Base-by-base conservation (phyloP, 164 flowering plant genomes). In the Nelumbo lutea region DNA sequence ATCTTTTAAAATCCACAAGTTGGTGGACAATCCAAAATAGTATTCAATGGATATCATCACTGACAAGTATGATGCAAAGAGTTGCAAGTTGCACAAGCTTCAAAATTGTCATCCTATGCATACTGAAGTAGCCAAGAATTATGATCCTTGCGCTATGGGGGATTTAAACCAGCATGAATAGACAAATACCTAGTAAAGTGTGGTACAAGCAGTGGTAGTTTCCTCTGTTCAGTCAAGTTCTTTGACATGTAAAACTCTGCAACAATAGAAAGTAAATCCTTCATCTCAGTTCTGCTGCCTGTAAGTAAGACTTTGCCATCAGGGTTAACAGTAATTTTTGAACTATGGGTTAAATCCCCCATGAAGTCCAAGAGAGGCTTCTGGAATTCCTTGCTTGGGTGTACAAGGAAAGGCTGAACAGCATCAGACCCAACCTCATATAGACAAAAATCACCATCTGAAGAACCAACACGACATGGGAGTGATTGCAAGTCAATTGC, bases 201-300 rank as follows among this genome's bases (percentile, higher is more conserved):
- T 4, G 98, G 98, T 41, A 94, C 88, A 66, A 88, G 79, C 61
- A 82, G 1, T 13, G 85, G 61, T 67, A 69, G 86, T 68, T 73
- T 84, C 66, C 75, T 72, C 69, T 71, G 70, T 38, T 64, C 73
- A 15, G 66, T 68, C 65, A 85, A 68, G 72, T 77, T 77, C 68
- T 74, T 85, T 60, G 86, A 70, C 42, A 77, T 66, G 75, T 82
- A 78, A 72, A 85, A 82, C 78, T 87, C 93, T 1, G 86, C 80
- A 64, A 87, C 69, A 58, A 87, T 15, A 6, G 87, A 80, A 69
- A 85, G 83, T 43, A 87, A 55, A 73, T 90, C 89, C 66, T 84
- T 83, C 83, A 87, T 74, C 82, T 94, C 85, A 59, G 67, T 66
- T 61, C 75, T 67, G 13, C 77, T 77, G 51, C 81, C 83, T 4